Evolutionary conservation across 1,139 yeast genomes (phyloP).

Genomic region (Kurtzmaniella quercitrusa): DNA sequence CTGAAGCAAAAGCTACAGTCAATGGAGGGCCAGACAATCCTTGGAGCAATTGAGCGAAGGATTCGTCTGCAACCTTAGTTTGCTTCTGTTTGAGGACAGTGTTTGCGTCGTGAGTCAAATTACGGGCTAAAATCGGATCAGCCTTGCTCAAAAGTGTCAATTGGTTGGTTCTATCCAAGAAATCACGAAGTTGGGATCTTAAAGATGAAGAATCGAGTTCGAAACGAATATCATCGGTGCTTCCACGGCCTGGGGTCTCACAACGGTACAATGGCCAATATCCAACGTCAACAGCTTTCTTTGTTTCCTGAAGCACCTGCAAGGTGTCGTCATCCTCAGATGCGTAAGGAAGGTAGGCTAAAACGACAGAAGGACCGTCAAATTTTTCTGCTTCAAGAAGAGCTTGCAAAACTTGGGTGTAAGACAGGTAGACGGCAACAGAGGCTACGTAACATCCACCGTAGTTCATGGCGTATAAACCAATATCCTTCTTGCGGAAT

Average conservation of each 20-base stretch:
- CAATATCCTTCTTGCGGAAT: slow-evolving; percentile 84
- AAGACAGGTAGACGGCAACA: slow-evolving; percentile 88
- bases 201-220: slow-evolving; percentile 81
- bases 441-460: slow-evolving; percentile 91
- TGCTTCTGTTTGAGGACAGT: slow-evolving; percentile 56
- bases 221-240: slow-evolving; percentile 51
- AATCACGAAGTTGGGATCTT: slow-evolving; percentile 69
- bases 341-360: slow-evolving; percentile 82
- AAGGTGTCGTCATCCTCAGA: slow-evolving; percentile 67
- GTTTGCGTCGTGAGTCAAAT: slow-evolving; percentile 61
- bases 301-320: slow-evolving; percentile 78
- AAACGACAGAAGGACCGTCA: slow-evolving; percentile 85
- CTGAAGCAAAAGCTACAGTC: slow-evolving; percentile 87
- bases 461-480: slow-evolving; percentile 92
- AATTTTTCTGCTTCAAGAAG: slow-evolving; percentile 83
- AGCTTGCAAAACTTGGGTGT: slow-evolving; percentile 89
- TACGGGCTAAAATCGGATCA: slow-evolving; percentile 75
- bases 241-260: slow-evolving; percentile 48
- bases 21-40: slow-evolving; percentile 93
- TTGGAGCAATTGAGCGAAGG: slow-evolving; percentile 71
- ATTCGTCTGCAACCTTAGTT: slow-evolving; percentile 67
- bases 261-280: slow-evolving; percentile 94
- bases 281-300: slow-evolving; percentile 86
- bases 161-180: slow-evolving; percentile 86
- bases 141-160: slow-evolving; percentile 68